phyloP scores from a whole-genome alignment of 768 basidiomycete species.

The Brasilioporus rufonigricans region DNA sequence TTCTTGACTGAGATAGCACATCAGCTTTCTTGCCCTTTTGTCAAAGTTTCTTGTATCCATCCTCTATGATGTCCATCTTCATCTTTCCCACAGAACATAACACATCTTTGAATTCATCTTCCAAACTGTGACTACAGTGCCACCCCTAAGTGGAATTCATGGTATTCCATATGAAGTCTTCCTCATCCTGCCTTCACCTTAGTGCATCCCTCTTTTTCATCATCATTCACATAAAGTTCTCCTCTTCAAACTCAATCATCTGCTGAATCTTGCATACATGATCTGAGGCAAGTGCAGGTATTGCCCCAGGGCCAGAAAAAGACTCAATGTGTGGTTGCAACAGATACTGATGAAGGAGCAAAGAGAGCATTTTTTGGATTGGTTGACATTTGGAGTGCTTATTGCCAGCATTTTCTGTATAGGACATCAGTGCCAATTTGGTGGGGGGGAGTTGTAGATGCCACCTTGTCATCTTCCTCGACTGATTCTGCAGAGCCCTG shows the following conservation, averaged over 20 bases:
- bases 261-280: no score
- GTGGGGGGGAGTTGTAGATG: slow-evolving; percentile 83
- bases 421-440: slow-evolving; percentile 87
- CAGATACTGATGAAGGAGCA: slow-evolving; percentile 50
- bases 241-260: slow-evolving; percentile 76
- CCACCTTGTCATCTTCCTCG: slow-evolving; percentile 29
- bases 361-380: slow-evolving; percentile 61
- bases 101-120: slow-evolving; percentile 83
- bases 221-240: slow-evolving; percentile 71
- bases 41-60: slow-evolving; percentile 86
- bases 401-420: slow-evolving; percentile 55
- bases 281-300: no score
- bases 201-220: slow-evolving; percentile 91
- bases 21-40: no score
- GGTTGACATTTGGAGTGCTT: slow-evolving; percentile 48
- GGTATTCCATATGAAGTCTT: slow-evolving; percentile 82
- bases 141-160: slow-evolving; percentile 54
- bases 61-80: slow-evolving; percentile 43
- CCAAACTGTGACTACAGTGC: slow-evolving; percentile 54
- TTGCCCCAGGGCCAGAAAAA: slow-evolving; percentile 71
- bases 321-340: slow-evolving; percentile 70
- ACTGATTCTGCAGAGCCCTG: slow-evolving; percentile 35
- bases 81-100: slow-evolving; percentile 57
- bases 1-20: slow-evolving; percentile 60
- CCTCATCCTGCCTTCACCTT: no score